Base-by-base conservation (phyloP, 2,329 filamentous ascomycete species). In the Hypoxylon sp. region DNA sequence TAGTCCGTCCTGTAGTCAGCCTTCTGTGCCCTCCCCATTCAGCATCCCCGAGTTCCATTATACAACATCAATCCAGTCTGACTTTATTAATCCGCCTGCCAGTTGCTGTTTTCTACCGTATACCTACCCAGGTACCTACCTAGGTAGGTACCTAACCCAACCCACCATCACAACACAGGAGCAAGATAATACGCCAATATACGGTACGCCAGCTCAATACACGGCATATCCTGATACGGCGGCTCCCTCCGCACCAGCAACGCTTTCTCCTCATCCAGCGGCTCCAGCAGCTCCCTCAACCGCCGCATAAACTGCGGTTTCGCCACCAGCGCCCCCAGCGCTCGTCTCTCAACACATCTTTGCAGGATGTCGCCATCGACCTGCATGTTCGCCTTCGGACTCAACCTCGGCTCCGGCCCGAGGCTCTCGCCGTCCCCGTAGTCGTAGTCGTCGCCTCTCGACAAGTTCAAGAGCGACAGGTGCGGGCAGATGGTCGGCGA, bases 311-410 rank as follows among this genome's bases (percentile, higher is more conserved):
- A 51, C 19, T 51, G 44, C n/a, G 58, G 63, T 15, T 63, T 37
- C 8, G 68, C 89, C 83, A 83, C 75, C 13, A 86, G 68, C 28
- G 70, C 68, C 68, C 85, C 81, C 19, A 89, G 70, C 0, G 75
- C 75, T 30, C 79, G 78, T 17, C 73, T 77, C 17, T 84, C 77
- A 10, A 88, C 68, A 61, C 88, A 85, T 6, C 83, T 80, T 62
- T 80, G 78, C 43, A 93, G 75, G 34, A 91, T 78, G 68, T 92
- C 88, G 0, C 90, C 90, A 64, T 92, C 82, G 2, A 93, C 80
- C 58, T 92, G 89, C 83, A 87, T 87, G 61, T 80, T 80, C 22
- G 77, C 71, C 37, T 81, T 80, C 1, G 79, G 79, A 8, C 77
- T 74, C 5, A 71, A 64, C 22, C 75, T 74, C 6, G 82, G 80